Conservation (phyloP, 371 early-diverging fungal genomes). For the Rhizopus microsporus region DNA sequence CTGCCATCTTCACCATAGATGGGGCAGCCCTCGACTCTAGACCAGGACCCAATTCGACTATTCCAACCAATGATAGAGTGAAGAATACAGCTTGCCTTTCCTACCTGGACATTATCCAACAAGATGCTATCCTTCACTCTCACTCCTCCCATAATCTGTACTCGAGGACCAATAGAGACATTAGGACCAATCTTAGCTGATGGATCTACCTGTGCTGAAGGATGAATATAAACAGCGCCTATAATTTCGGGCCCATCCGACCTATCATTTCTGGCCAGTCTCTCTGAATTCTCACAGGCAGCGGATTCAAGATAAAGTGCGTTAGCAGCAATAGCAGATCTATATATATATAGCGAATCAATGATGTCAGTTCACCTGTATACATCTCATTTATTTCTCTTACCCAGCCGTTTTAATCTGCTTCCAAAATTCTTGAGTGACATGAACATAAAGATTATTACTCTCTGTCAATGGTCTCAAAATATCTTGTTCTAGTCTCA, state of each 20-base stretch:
- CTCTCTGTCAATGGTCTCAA: conserved; percentile 81
- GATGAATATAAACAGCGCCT: conserved; percentile 93
- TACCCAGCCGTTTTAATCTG: conserved; percentile 89
- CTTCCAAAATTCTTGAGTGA: conserved; percentile 85
- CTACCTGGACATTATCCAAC: conserved; percentile 91
- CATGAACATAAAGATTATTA: conserved; percentile 81
- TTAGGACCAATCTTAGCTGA: conserved; percentile 95
- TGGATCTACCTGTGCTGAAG: conserved; percentile 89
- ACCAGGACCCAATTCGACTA: conserved; percentile 90
- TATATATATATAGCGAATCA: conserved; percentile 16
- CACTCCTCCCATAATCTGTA: conserved; percentile 89
- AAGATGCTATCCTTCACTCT: conserved; percentile 94
- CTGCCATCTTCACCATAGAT: conserved; percentile 54
- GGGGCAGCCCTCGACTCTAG: conserved; percentile 90
- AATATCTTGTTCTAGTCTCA: conserved; percentile 88
- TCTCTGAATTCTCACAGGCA: conserved; percentile 58
- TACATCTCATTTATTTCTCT: not conserved
- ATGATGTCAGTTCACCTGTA: not conserved
- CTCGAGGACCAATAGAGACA: conserved; percentile 94
- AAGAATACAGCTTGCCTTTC: conserved; percentile 77
- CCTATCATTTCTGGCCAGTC: conserved; percentile 51
- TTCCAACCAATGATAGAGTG: conserved; percentile 97
- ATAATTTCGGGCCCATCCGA: conserved; percentile 78
- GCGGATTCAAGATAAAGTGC: conserved; percentile 85
- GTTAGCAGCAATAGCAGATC: conserved; percentile 92